phyloP scores from a whole-genome alignment of 1,139 yeast species.

The Candida labiduridarum region DNA sequence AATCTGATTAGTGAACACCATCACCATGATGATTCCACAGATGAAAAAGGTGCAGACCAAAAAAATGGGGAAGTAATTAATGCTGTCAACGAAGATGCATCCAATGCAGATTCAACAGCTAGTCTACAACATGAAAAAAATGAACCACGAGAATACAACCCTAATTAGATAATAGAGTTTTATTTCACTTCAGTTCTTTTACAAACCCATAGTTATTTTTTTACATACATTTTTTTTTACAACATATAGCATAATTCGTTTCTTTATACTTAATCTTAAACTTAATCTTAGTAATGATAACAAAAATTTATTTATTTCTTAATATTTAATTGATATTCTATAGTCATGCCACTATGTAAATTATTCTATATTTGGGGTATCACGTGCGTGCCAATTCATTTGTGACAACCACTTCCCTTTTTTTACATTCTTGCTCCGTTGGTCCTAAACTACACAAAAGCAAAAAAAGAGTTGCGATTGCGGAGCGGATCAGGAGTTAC shows the following conservation, averaged over 20 bases:
- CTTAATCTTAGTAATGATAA: too few species aligned
- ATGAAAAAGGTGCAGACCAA: neutral
- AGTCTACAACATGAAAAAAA: slow-evolving; percentile 6
- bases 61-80: slow-evolving; percentile 5
- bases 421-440: neutral
- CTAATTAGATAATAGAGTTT: neutral
- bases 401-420: neutral
- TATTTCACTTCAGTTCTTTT: neutral
- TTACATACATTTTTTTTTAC: too few species aligned
- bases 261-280: too few species aligned
- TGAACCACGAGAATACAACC: slow-evolving; percentile 5
- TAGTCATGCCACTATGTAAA: too few species aligned
- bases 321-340: too few species aligned
- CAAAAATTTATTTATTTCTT: too few species aligned
- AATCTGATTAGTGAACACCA: slow-evolving; percentile 10
- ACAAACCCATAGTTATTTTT: too few species aligned
- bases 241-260: too few species aligned
- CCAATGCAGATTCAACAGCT: slow-evolving; percentile 1
- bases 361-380: too few species aligned
- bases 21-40: slow-evolving; percentile 1
- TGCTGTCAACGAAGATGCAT: slow-evolving; percentile 2
- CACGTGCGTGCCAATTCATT: too few species aligned
- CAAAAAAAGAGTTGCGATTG: neutral
- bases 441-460: neutral
- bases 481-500: neutral